phyloP scores from a whole-genome alignment of 345 rosid species.

The Boechera retrofracta region DNA sequence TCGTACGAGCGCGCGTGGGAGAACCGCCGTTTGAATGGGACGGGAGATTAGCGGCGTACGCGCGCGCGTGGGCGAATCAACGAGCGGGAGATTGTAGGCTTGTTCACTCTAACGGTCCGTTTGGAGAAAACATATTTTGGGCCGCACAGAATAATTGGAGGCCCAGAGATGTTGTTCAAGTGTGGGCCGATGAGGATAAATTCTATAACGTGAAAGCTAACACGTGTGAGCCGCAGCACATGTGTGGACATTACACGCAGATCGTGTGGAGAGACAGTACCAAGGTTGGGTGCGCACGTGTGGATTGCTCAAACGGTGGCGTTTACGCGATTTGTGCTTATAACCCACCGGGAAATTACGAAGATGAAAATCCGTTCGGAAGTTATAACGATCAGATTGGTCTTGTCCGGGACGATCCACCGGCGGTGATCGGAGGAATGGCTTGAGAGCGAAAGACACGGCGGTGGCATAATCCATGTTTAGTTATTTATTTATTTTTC shows the following conservation, averaged over 20 bases:
- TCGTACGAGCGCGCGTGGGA: slow-evolving; percentile 40
- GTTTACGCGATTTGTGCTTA: slow-evolving; percentile 50
- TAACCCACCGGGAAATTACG: slow-evolving; percentile 59
- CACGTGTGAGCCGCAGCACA: slow-evolving; percentile 37
- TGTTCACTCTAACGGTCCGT: slow-evolving; percentile 52
- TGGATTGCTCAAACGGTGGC: slow-evolving; percentile 46
- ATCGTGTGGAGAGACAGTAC: slow-evolving; percentile 55
- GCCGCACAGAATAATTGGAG: slow-evolving; percentile 47
- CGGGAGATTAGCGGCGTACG: slow-evolving; percentile 46
- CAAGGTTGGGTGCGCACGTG: slow-evolving; percentile 52
- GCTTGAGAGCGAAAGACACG: not conserved
- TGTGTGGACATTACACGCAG: slow-evolving; percentile 72
- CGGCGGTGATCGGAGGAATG: slow-evolving; percentile 29
- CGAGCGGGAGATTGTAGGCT: slow-evolving; percentile 50
- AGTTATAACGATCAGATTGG: slow-evolving; percentile 13
- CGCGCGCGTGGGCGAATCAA: slow-evolving; percentile 48
- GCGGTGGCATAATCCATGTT: not conserved
- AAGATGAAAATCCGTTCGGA: slow-evolving; percentile 52
- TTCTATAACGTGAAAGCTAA: slow-evolving; percentile 44
- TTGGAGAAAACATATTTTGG: slow-evolving; percentile 68
- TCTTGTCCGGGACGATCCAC: slow-evolving; percentile 33
- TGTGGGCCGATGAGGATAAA: slow-evolving; percentile 51
- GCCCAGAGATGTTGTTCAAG: slow-evolving; percentile 42
- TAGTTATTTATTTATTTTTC: slow-evolving; percentile 9
- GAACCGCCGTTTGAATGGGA: slow-evolving; percentile 52